These are phyloP conservation scores for Cyanodermella asteris DNA, from an alignment of 2,329 filamentous ascomycete species.

Conservation along the genomic window DNA sequence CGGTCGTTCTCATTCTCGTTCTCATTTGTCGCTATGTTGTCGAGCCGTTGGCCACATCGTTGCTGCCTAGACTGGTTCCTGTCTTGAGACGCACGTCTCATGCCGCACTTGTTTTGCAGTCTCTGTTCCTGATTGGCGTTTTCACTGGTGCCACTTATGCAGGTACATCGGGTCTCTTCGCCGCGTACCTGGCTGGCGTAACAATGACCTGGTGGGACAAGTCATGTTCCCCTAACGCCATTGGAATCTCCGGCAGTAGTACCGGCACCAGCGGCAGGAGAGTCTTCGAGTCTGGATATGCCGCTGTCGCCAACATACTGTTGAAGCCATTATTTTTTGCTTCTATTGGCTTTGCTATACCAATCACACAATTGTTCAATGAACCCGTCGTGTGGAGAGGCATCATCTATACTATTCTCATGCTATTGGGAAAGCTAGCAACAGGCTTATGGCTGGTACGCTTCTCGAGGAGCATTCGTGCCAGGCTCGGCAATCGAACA, in stretches of 20 bases:
- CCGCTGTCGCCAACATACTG: conserved; percentile 25
- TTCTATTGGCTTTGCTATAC: conserved; percentile 57
- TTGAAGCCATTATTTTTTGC: conserved; percentile 55
- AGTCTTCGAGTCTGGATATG: conserved; percentile 26
- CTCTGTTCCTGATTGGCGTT: conserved; percentile 22
- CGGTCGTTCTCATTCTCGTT: conserved; percentile 6
- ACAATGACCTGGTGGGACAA: conserved; percentile 28
- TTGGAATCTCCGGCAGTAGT: conserved; percentile 1
- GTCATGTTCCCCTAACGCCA: not conserved
- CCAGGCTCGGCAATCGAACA: not conserved
- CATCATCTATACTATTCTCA: conserved; percentile 47
- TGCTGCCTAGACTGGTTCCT: too few species aligned
- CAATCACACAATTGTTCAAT: conserved; percentile 46
- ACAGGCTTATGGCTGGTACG: conserved; percentile 38
- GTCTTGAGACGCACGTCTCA: conserved; percentile 4
- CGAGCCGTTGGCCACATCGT: conserved; percentile 5
- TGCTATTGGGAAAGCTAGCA: conserved; percentile 39
- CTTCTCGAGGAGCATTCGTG: conserved; percentile 8
- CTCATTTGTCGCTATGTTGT: conserved; percentile 10
- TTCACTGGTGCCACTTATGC: conserved; percentile 29
- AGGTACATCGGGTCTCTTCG: conserved; percentile 33
- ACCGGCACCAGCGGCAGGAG: conserved; percentile 11
- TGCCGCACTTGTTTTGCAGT: conserved; percentile 21
- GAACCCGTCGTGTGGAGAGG: conserved; percentile 48
- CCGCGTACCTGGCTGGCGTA: conserved; percentile 34